Conservation (phyloP, 164 flowering plant genomes). For the Stephania yunnanensis region DNA sequence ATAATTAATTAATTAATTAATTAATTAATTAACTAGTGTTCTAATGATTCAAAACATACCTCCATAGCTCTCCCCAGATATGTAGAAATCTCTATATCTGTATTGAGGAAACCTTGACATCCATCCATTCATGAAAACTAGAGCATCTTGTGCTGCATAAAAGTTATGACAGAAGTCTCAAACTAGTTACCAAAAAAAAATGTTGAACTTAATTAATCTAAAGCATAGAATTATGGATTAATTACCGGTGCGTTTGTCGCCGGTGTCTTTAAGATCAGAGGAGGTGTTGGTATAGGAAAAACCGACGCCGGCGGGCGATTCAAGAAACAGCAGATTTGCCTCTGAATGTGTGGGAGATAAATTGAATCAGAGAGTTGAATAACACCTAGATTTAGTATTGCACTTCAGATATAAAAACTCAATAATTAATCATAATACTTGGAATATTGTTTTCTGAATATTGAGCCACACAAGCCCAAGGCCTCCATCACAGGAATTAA, state of each 20-base stretch:
- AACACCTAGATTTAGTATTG: too few species aligned
- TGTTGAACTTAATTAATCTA: not conserved
- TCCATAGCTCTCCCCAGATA: constrained; percentile 92
- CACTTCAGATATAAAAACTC: not conserved
- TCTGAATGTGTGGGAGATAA: constrained; percentile 25
- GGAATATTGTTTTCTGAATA: not conserved
- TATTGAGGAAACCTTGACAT: constrained; percentile 73
- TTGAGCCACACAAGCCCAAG: too few species aligned
- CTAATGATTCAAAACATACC: constrained; percentile 32
- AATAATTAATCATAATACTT: not conserved
- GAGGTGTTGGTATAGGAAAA: constrained; percentile 79
- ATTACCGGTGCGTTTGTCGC: constrained; percentile 74
- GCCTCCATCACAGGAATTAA: too few species aligned
- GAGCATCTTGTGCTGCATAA: constrained; percentile 65
- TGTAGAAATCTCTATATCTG: constrained; percentile 69
- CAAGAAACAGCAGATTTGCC: constrained; percentile 83
- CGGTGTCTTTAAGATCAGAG: constrained; percentile 55
- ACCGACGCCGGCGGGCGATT: constrained; percentile 93
- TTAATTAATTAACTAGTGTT: not conserved
- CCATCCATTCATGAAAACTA: constrained; percentile 64
- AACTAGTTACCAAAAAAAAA: not conserved
- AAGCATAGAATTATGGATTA: not conserved
- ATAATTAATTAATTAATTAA: too few species aligned
- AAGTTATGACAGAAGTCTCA: not conserved
- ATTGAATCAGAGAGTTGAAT: too few species aligned